phyloP scores from a whole-genome alignment of 2,329 filamentous ascomycete genomes.

The Arthrobotrys conoides region DNA sequence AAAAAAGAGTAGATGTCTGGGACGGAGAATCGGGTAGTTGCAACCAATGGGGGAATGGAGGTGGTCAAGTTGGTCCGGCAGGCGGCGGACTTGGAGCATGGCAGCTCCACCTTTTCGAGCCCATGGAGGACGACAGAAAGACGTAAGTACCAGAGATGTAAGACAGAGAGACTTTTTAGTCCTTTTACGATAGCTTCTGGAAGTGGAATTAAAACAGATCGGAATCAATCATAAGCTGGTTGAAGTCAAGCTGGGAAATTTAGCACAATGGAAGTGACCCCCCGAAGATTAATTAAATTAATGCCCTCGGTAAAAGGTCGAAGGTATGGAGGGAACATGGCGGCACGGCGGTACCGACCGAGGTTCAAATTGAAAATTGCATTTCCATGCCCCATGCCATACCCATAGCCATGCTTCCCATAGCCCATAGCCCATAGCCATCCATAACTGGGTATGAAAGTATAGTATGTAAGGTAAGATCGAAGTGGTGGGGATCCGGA shows the following conservation, averaged over 20 bases:
- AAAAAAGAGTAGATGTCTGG: conserved; percentile 7
- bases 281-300: too few species aligned
- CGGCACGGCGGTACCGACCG: conserved; percentile 53
- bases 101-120: conserved; percentile 13
- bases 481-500: conserved; percentile 2
- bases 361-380: conserved; percentile 50
- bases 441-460: background rate
- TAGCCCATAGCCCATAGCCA: conserved; percentile 1
- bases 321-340: background rate
- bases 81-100: conserved; percentile 21
- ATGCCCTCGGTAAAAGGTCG: conserved; percentile 9
- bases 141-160: background rate
- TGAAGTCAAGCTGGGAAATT: background rate
- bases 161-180: background rate
- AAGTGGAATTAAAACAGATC: conserved; percentile 2
- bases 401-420: background rate
- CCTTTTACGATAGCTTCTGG: background rate
- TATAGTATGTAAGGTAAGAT: too few species aligned
- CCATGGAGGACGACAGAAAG: conserved; percentile 3
- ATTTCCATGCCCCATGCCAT: conserved; percentile 3
- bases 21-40: conserved; percentile 27
- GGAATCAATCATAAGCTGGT: conserved; percentile 18
- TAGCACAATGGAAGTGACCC: background rate
- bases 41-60: conserved; percentile 37
- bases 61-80: conserved; percentile 35